Evolutionary conservation across 176 grass and related monocot species (phyloP).

Genomic region (Pontederia crassipes): DNA sequence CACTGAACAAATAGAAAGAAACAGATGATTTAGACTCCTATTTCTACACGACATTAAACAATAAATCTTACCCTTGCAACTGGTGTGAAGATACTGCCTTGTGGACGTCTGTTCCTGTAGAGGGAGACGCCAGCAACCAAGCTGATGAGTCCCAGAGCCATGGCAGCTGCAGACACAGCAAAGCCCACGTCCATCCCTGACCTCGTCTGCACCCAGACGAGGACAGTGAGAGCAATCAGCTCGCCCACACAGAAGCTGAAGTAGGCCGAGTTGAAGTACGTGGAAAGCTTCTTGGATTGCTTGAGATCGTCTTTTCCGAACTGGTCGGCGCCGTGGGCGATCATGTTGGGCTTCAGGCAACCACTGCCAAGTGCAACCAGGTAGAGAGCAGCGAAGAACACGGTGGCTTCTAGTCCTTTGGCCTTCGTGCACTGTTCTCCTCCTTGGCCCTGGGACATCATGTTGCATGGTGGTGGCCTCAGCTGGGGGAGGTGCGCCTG

Average conservation of each 20-base stretch:
- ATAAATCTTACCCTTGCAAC: constrained; percentile 45
- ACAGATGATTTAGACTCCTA: neutral
- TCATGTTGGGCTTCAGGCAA: constrained; percentile 96
- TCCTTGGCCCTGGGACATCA: constrained; percentile 28
- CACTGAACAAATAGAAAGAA: too few relatives aligned
- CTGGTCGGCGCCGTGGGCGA: constrained; percentile 84
- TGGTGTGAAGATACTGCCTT: constrained; percentile 76
- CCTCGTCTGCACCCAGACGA: constrained; percentile 87
- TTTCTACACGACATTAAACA: neutral
- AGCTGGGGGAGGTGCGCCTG: constrained; percentile 94
- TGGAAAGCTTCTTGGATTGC: constrained; percentile 47
- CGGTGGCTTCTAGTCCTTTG: constrained; percentile 43
- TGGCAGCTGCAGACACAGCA: constrained; percentile 54
- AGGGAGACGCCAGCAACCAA: constrained; percentile 44
- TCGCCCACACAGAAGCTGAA: constrained; percentile 95
- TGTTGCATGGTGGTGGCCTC: constrained; percentile 77
- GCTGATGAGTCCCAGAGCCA: constrained; percentile 54
- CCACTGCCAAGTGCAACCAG: constrained; percentile 86
- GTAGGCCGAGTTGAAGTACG: constrained; percentile 95
- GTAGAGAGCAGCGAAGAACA: constrained; percentile 82
- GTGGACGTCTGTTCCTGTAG: constrained; percentile 77
- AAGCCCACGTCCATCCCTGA: constrained; percentile 91
- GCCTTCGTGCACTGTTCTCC: constrained; percentile 48
- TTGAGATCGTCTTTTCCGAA: constrained; percentile 27
- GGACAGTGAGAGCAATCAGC: constrained; percentile 69